A percentile compares a stretch with the other conserved stretches of the same genome.
Conservation (phyloP, 805 yeast genomes). For the Millerozyma acaciae region DNA sequence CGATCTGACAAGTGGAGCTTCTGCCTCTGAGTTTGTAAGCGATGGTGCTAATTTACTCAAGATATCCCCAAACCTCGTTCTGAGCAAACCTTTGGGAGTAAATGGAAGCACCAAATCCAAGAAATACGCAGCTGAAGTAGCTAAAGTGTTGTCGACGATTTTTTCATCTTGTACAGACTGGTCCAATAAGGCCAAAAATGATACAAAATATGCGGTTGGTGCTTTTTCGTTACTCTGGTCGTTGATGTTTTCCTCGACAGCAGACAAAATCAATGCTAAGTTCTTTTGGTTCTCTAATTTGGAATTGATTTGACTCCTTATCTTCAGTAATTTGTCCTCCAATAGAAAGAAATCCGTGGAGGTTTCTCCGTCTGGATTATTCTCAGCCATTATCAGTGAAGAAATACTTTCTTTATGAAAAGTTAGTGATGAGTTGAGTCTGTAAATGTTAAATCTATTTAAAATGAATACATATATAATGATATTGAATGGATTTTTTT, state of each 20-base stretch:
- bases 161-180: conserved; percentile 54
- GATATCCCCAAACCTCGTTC: conserved; percentile 72
- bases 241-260: conserved; percentile 83
- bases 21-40: conserved; percentile 61
- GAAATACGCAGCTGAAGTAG: conserved; percentile 74
- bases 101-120: conserved; percentile 76
- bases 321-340: conserved; percentile 60
- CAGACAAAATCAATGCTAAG: conserved; percentile 75
- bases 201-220: conserved; percentile 80
- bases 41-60: conserved; percentile 79
- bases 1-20: conserved; percentile 78
- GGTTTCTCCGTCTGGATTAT: conserved; percentile 38
- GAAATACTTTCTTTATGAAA: background rate
- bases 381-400: conserved; percentile 20
- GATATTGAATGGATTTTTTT: conserved; percentile 3
- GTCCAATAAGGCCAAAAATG: conserved; percentile 76
- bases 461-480: no score
- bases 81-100: conserved; percentile 64
- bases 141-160: conserved; percentile 59
- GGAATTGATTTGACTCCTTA: conserved; percentile 71
- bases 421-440: conserved; percentile 5
- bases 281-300: conserved; percentile 84
- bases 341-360: conserved; percentile 43
- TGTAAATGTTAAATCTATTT: conserved; percentile 1
- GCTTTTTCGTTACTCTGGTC: conserved; percentile 59